phyloP scores from a whole-genome alignment of 148 eudicot genomes.

The Amaranthus hypochondriacus region DNA sequence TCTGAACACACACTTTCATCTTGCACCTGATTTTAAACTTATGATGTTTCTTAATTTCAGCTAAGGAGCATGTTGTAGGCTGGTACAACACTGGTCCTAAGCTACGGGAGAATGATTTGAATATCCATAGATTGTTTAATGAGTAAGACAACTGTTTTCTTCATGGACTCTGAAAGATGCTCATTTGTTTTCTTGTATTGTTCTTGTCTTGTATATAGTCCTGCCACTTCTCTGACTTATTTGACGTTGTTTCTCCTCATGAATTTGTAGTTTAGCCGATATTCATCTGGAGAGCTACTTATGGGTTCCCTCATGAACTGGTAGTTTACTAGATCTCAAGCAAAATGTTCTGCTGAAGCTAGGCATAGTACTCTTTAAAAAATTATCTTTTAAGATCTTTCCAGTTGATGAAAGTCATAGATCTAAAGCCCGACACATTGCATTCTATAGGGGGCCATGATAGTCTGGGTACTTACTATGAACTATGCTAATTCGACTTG shows the following conservation, averaged over 20 bases:
- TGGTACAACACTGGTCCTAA: constrained; percentile 99
- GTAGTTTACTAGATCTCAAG: background rate
- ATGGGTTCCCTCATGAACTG: background rate
- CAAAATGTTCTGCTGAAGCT: background rate
- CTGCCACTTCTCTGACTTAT: background rate
- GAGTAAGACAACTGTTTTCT: constrained; percentile 52
- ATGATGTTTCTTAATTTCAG: constrained; percentile 31
- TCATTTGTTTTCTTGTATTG: background rate
- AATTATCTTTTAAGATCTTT: background rate
- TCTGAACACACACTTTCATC: background rate
- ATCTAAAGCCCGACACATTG: background rate
- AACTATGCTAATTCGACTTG: background rate
- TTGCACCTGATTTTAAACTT: constrained; percentile 6
- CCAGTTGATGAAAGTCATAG: background rate
- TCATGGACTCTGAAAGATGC: background rate
- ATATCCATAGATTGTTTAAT: constrained; percentile 69
- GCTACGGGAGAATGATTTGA: constrained; percentile 82
- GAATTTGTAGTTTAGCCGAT: background rate
- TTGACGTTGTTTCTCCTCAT: background rate
- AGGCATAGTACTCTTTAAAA: background rate
- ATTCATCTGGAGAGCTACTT: background rate
- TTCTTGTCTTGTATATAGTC: background rate
- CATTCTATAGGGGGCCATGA: background rate
- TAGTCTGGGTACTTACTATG: background rate
- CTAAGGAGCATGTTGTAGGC: constrained; percentile 97